Base-by-base conservation (phyloP, 2,329 filamentous ascomycete genomes). In the Phialophora expanda region DNA sequence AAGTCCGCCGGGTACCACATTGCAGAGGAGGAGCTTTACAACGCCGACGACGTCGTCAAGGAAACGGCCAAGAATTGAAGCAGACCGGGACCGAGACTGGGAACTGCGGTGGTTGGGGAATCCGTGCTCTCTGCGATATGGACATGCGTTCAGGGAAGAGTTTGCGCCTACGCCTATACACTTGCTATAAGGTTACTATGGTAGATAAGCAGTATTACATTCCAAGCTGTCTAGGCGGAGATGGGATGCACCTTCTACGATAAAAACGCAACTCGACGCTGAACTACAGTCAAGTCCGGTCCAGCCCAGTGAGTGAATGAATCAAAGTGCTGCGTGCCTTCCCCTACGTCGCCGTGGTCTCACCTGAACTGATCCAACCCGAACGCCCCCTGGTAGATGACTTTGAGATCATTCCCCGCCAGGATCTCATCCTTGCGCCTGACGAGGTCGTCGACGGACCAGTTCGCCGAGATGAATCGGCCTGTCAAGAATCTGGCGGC, bases 341-440 rank as follows among this genome's bases (percentile, higher is more conserved):
- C 11, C 30, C 7, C 32, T 12, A 34, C 32, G 32, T 34, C 32
- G 9, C 32, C 8, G 32, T 34, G 3, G 32, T 6, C 8, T 56
- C 54, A 56, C 54, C 32, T 56, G 32, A 62, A 62, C 50, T 62
- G 60, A 41, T 60, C 56, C 20, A 65, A 56, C 8, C 62, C 62
- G 38, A 65, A 65, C 14, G 28, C 55, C 5, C 62, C 62, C 20
- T 55, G 56, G 56, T 68, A 68, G 30, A 63, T 38, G 24, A 66
- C 56, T 26, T 81, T 84, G 1, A 69, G 74, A 76, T 26, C 82
- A 81, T 69, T 58, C 26, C 64, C 48, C 46, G 67, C 64, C 60
- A 69, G 56, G 56, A 71, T 69, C 32, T 66, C 60, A 34, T 69
- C 68, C 57, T 66, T 66, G 30, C 63, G 46, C 20, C 12, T 34